Base-by-base conservation (phyloP, 768 basidiomycete genomes). In the Paxillus involutus region DNA sequence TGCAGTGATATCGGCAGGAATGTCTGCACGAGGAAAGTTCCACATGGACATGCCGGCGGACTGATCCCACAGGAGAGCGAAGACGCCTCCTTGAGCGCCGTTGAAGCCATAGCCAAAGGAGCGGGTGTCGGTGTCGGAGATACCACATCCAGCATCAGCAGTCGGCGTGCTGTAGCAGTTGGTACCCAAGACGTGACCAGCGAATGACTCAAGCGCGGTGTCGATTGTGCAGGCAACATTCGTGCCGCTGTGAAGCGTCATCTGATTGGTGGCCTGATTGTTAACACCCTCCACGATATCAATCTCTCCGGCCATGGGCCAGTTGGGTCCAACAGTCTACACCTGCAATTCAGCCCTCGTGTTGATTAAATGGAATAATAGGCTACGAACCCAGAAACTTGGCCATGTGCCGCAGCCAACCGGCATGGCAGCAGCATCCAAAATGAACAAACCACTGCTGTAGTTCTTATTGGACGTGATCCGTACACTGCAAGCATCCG, bases 241-340 rank as follows among this genome's bases (percentile, higher is more conserved):
- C 13, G 69, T 63, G 8, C 77, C 72, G 17, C 80, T 84, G 65
- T 91, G 89, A 6, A 90, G 73, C 1, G 88, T 82, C 67, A 81
- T 80, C 54, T 84, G 85, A 59, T 91, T 89, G 29, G 65, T 71
- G 1, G 69, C 55, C 62, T 80, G 76, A 24, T 77, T 61, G 59
- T 91, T 81, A 50, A 91, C 86, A 16, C 87, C 86, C 63, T 92
- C 90, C 9, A 91, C 65, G 47, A 89, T 79, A 61, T 91, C 90
- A 44, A 89, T 85, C 66, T 91, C 88, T 55, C 83, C 84, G 24
- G 56, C 68, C 21, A 33, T 16, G 4, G 82, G 82, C 84, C 83
- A 85, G 43, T 76, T 62, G 2, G 77, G 73, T 8, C 83, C 82
- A 42, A 75, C 72, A 3, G 77, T 72, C 73, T 74, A 47, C 29